Evolutionary conservation across 495 filamentous ascomycete genomes (phyloP).

Genomic region (Penicillium tannophilum): DNA sequence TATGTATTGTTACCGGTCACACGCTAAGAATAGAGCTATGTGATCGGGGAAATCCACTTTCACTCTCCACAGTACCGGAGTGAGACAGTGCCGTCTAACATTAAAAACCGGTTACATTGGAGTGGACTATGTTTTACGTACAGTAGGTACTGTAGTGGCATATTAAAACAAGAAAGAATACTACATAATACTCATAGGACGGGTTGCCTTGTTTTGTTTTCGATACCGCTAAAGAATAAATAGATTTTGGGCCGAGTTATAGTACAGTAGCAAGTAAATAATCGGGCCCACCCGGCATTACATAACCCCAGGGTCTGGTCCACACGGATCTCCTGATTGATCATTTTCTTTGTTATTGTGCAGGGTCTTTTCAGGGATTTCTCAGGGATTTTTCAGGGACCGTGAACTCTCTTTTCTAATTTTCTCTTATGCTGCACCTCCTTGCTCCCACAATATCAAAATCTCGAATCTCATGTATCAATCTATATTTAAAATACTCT

Average conservation of each 20-base stretch:
- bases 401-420: not conserved
- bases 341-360: not conserved
- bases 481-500: not conserved
- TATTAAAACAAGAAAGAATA: too few species aligned
- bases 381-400: not conserved
- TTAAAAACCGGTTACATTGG: not conserved
- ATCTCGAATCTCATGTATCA: not conserved
- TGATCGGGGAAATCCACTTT: slow-evolving; percentile 12
- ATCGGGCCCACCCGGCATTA: not conserved
- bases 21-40: slow-evolving; percentile 12
- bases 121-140: not conserved
- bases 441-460: not conserved
- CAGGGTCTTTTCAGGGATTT: slow-evolving; percentile 1
- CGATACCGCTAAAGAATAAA: too few species aligned
- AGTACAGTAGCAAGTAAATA: not conserved
- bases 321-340: not conserved
- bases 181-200: too few species aligned
- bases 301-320: slow-evolving; percentile 1
- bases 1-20: slow-evolving; percentile 12
- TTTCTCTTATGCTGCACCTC: not conserved
- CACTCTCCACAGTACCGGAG: not conserved
- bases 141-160: too few species aligned
- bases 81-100: slow-evolving; percentile 1
- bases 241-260: not conserved
- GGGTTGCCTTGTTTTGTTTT: too few species aligned